These are phyloP conservation scores for Dissophora globulifera DNA, from an alignment of 192 early-diverging fungal genomes.

Conservation along the genomic window DNA sequence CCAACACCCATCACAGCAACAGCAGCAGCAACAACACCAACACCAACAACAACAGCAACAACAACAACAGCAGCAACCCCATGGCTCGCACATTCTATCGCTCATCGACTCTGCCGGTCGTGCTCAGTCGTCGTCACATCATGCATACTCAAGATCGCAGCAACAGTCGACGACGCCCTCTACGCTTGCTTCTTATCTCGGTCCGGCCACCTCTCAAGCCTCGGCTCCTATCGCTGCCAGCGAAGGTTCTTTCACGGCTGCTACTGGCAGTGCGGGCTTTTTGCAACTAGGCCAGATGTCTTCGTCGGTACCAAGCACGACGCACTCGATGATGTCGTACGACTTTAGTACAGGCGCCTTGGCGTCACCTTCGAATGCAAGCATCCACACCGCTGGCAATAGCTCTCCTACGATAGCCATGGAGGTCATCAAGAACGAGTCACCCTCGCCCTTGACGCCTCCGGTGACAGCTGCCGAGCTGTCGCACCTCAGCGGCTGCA, in stretches of 20 bases:
- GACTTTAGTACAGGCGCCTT: background rate
- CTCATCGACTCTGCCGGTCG: too few species aligned
- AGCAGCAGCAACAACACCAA: too few species aligned
- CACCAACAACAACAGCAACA: conserved; percentile 1
- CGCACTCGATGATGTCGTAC: conserved; percentile 1
- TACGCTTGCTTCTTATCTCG: too few species aligned
- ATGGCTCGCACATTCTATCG: too few species aligned
- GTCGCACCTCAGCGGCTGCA: background rate
- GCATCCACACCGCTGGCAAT: background rate
- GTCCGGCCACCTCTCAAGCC: too few species aligned
- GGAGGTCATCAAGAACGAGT: conserved; percentile 6
- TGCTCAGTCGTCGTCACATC: too few species aligned
- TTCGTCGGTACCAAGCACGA: conserved; percentile 4
- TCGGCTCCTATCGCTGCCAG: too few species aligned
- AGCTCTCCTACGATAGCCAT: background rate
- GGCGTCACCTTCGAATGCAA: background rate
- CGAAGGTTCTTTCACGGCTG: too few species aligned
- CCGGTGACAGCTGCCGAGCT: background rate
- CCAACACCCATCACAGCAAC: too few species aligned
- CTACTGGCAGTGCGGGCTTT: too few species aligned
- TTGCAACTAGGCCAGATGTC: conserved; percentile 1
- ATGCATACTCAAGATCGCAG: too few species aligned
- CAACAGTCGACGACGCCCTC: background rate
- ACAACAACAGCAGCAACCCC: conserved; percentile 4
- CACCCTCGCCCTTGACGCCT: conserved; percentile 8